Evolutionary conservation across 768 basidiomycete genomes (phyloP), one percentile per base, ranked within the genome.

Genomic region (Tricholoma matsutake): DNA sequence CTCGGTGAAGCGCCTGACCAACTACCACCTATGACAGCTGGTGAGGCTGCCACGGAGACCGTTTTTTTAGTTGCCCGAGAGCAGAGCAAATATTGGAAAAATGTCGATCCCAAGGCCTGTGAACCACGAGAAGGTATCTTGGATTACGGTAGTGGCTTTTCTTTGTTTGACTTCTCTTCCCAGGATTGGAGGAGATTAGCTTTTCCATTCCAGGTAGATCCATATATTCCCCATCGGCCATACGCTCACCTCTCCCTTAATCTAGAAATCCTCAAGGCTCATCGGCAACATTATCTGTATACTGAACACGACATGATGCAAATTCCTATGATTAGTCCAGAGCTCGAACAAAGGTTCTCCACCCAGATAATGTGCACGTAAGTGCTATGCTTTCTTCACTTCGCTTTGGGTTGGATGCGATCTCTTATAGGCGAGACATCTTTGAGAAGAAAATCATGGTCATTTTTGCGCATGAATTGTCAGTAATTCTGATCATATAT

Each of bases 391-490:
- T 45, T 18, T n/a, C 1, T 29, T 55, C 9, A 0, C 53, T 14
- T 3, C 47, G 11, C 47, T 60, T 34, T 41, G 16, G 4, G 28
- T 58, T 32, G 32, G 29, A 11, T 39, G 54, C 47, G n/a, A 55
- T 61, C 39, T 49, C 37, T 58, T 56, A 14, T 62, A 97, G 96
- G 32, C 75, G 80, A 49, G 90, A 96, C 72, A 78, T 98, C 32
- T 88, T 92, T 68, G 81, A 87, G 28, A 88, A 89, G 58, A 76
- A 85, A 31, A 92, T 89, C 0, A 68, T 98, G 25, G 84, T 98
- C 29, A 75, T 98, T 43, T 92, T 98, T 68, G 86, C 91, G 5
- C 97, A 99, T 75, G 96, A 98, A 78, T 94, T 98, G 96, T 96
- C 71, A 71, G 92, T 75, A 29, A 32, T 29, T 56, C 18, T 59